phyloP scores from a whole-genome alignment of 495 filamentous ascomycete genomes.

The Trichoderma gamsii region DNA sequence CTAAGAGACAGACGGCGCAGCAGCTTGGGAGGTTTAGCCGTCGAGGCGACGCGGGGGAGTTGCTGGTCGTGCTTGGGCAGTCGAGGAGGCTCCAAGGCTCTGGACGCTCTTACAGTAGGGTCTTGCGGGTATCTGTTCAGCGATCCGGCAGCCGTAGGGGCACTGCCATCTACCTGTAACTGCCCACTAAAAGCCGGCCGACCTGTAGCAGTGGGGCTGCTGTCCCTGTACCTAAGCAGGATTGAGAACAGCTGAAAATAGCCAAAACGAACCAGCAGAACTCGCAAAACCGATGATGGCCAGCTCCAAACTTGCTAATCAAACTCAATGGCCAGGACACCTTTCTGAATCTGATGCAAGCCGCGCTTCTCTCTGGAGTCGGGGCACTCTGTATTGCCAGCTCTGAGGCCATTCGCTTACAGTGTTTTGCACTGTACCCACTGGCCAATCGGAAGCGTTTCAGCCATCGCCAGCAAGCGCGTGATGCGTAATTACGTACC shows the following conservation, averaged over 20 bases:
- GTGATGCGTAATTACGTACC: constrained; percentile 13
- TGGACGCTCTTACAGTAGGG: neutral
- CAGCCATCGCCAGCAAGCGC: constrained; percentile 4
- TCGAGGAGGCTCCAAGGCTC: neutral
- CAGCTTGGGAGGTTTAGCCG: constrained; percentile 3
- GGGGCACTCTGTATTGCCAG: neutral
- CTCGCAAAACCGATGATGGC: neutral
- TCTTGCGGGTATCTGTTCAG: neutral
- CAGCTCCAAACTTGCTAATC: neutral
- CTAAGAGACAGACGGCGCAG: neutral
- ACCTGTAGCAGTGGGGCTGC: neutral
- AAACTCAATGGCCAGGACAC: neutral
- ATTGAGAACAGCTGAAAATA: neutral
- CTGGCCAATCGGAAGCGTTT: constrained; percentile 4
- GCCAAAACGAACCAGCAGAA: neutral
- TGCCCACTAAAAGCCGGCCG: no score
- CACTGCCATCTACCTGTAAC: neutral
- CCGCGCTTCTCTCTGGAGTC: neutral
- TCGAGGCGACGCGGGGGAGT: constrained; percentile 7
- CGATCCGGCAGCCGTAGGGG: constrained; percentile 5
- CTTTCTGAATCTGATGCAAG: neutral
- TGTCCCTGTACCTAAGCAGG: neutral
- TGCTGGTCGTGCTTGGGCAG: neutral
- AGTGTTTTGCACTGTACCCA: neutral
- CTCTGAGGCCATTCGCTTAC: neutral